Evolutionary conservation across 495 filamentous ascomycete species (phyloP), one percentile per base, ranked within the genome.

Genomic region (Lophium mytilinum): DNA sequence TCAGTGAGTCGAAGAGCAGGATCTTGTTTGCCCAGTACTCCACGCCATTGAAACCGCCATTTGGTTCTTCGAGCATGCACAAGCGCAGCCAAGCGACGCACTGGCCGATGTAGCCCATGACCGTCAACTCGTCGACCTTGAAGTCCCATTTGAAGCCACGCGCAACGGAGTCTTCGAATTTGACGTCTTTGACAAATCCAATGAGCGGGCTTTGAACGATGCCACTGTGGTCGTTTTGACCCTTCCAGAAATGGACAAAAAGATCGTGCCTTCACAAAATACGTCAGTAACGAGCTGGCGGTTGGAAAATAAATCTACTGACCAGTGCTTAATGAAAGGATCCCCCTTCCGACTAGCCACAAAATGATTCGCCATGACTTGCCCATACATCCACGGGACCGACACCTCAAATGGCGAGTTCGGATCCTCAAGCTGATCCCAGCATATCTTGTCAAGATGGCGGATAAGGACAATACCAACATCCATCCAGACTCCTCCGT

Each of bases 401-500:
- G 62, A 62, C 43, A 75, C 64, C 46, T 68, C 66, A 55, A 69
- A 74, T 1, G 71, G 72, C 12, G 61, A 64, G 1, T 15, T 42
- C 0, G 70, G 66, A 49, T 75, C 72, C 47, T 67, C 70, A 48
- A 76, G 66, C 59, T 66, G 57, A 19, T 62, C 64, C 73, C 74
- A 75, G 58, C 72, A 73, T 48, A 75, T 73, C 42, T 69, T 66
- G 10, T 76, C 74, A 21, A 74, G 50, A 50, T 68, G 63, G n/a
- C 71, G 63, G 42, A 75, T 66, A 15, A 76, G 56, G 9, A 71
- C 52, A 12, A 56, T 66, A 5, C 73, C 74, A 4, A 65, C 71
- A 43, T 76, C 73, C 33, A 74, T 65, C 64, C 66, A 75, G 4
- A 75, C 58, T 8, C 74, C 71, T 0, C 71, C 74, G 52, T 75